A percentile compares a stretch with the other conserved stretches of the same genome.
Conservation (phyloP, 371 early-diverging fungal species). For the Mortierella sp. region DNA sequence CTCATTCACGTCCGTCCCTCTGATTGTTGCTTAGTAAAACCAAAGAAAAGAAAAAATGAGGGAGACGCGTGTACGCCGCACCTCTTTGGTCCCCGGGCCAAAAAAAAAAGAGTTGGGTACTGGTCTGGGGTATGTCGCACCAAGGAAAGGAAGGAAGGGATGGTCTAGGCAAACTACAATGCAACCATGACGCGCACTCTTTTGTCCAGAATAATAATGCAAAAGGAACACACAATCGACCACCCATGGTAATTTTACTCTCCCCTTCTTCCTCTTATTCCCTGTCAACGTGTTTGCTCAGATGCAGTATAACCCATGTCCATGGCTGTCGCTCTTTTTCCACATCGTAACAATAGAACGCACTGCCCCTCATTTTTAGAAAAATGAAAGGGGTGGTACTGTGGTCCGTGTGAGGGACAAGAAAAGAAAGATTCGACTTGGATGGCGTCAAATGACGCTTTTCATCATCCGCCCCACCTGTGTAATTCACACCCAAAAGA, state of each 20-base stretch:
- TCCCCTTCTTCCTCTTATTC: not conserved
- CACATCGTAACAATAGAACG: not conserved
- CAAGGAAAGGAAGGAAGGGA: not conserved
- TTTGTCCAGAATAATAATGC: not conserved
- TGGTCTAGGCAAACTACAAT: not conserved
- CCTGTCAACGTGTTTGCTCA: too few relatives aligned
- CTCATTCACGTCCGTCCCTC: not conserved
- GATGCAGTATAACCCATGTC: not conserved
- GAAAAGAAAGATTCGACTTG: not conserved
- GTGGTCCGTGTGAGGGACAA: not conserved
- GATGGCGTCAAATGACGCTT: slow-evolving; percentile 56
- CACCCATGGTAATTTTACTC: not conserved
- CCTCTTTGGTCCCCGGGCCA: not conserved
- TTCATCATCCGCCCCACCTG: slow-evolving; percentile 8
- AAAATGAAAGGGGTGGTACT: not conserved
- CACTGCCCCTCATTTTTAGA: not conserved
- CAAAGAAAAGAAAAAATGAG: not conserved
- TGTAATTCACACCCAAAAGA: slow-evolving; percentile 42
- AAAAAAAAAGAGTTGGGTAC: not conserved
- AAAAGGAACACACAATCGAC: too few relatives aligned
- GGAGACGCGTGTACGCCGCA: not conserved
- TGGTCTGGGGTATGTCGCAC: not conserved
- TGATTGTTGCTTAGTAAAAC: not conserved
- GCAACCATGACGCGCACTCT: not conserved
- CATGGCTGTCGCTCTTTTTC: not conserved